Base-by-base conservation (phyloP, 78 protist genomes). In the Neovahlkampfia damariscottae region DNA sequence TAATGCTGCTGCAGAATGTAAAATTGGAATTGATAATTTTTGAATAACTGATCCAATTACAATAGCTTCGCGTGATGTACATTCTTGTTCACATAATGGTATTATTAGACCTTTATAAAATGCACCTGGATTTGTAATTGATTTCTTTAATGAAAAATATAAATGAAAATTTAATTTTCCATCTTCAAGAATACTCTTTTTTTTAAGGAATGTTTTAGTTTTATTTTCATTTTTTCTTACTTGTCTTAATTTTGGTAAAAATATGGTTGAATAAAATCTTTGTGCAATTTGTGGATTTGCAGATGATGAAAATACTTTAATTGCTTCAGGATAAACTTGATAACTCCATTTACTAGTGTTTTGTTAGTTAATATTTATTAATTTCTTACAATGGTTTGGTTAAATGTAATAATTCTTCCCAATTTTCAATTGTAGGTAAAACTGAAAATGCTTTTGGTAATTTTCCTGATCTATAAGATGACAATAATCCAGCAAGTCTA, bases 31-130 rank as follows among this genome's bases (percentile, higher is more conserved):
- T 29, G 87, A 73, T 35, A 72, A 70, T 81, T 87, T 91, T 29
- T 70, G 31, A 27, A 90, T 72, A 10, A 88, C 81, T 19, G 76
- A 27, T 28, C 88, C 84, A 19, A 93, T 70, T 67, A 89, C 82
- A 37, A 72, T 71, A 3, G 89, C 88, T 32, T 82, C 89, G n/a
- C 81, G 74, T 32, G 84, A 80, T 30, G 95, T 74, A 70, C 77
- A 50, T n/a, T 88, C 88, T 32, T 3, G 3, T 8, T 2, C 78
- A 62, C 88, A 91, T 30, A 96, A 79, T 31, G 97, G 99, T 31
- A 96, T 89, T 10, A 93, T 62, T 27, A 96, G 40, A 31, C 96
- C 99, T 76, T 94, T 93, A 91, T 85, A 90, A 82, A 96, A 96
- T 5, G 97, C 97, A 1, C 83, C 88, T 8, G 99, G 96, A 74